These are phyloP conservation scores for Trametes polyzona DNA, from an alignment of 1,284 basidiomycete species.

Conservation along the genomic window DNA sequence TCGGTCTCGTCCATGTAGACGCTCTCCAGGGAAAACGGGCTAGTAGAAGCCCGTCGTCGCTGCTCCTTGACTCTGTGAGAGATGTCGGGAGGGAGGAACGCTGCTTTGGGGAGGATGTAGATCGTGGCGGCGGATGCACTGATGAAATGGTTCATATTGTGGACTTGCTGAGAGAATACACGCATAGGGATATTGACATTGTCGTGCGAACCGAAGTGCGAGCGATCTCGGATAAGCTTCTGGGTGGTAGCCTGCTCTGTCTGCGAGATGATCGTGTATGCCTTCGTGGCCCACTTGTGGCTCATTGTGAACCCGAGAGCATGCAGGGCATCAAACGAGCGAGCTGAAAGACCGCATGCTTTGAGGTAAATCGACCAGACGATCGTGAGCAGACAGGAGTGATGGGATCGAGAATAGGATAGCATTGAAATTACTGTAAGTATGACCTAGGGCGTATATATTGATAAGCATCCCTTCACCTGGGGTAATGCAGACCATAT, in stretches of 20 bases:
- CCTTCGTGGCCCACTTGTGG: conserved; percentile 30
- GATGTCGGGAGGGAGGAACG: neutral
- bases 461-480: neutral
- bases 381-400: neutral
- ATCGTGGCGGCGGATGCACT: conserved; percentile 42
- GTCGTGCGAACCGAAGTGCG: conserved; percentile 40
- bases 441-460: neutral
- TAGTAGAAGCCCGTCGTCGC: neutral
- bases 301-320: conserved; percentile 35
- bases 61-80: conserved; percentile 2
- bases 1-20: neutral
- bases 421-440: conserved; percentile 3
- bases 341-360: conserved; percentile 29
- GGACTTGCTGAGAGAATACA: conserved; percentile 29
- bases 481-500: neutral
- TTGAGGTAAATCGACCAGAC: conserved; percentile 33
- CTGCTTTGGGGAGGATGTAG: conserved; percentile 19
- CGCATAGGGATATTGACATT: conserved; percentile 42
- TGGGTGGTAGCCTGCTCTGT: neutral
- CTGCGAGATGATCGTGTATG: conserved; percentile 1
- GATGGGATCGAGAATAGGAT: conserved; percentile 2
- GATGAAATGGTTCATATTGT: conserved; percentile 41
- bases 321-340: conserved; percentile 34
- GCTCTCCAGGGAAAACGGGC: conserved; percentile 5
- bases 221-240: conserved; percentile 23